phyloP scores from a whole-genome alignment of 2,329 filamentous ascomycete genomes.

The Dothideomycetidae sp. region DNA sequence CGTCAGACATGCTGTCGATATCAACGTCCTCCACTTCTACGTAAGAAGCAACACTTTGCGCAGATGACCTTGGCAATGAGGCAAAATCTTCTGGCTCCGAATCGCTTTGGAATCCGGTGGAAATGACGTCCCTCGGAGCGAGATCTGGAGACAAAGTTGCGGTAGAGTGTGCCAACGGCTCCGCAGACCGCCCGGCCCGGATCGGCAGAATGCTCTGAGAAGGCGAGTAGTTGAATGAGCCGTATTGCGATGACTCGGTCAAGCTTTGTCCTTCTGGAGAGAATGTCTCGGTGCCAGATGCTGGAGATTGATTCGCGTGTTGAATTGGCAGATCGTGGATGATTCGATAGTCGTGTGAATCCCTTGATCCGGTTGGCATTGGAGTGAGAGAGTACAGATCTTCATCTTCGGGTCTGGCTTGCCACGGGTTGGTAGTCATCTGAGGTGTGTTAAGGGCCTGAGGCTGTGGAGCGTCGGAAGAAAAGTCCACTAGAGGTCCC shows the following conservation, averaged over 20 bases:
- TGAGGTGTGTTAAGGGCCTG: not conserved
- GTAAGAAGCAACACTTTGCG: slow-evolving; percentile 17
- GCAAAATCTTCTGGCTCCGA: slow-evolving; percentile 16
- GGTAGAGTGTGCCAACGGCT: slow-evolving; percentile 5
- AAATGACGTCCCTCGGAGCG: slow-evolving; percentile 13
- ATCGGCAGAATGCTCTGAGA: not conserved
- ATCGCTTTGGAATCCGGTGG: slow-evolving; percentile 18
- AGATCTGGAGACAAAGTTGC: slow-evolving; percentile 15
- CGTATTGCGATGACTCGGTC: not conserved
- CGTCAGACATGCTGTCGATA: slow-evolving; percentile 20
- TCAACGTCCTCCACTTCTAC: slow-evolving; percentile 22
- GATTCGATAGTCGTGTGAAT: not conserved
- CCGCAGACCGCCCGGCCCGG: no score
- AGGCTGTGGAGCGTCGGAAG: slow-evolving; percentile 2
- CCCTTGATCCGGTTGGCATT: slow-evolving; percentile 3
- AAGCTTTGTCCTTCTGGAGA: no score
- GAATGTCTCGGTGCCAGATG: no score
- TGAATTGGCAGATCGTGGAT: not conserved
- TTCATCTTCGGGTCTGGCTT: not conserved
- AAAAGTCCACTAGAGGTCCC: slow-evolving; percentile 18
- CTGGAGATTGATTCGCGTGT: no score
- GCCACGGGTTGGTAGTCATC: slow-evolving; percentile 4
- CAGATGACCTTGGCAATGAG: slow-evolving; percentile 1
- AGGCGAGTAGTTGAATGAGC: not conserved
- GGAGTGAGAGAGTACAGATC: slow-evolving; percentile 7